phyloP scores from a whole-genome alignment of 1,139 yeast genomes.

The Scheffersomyces stambukii region DNA sequence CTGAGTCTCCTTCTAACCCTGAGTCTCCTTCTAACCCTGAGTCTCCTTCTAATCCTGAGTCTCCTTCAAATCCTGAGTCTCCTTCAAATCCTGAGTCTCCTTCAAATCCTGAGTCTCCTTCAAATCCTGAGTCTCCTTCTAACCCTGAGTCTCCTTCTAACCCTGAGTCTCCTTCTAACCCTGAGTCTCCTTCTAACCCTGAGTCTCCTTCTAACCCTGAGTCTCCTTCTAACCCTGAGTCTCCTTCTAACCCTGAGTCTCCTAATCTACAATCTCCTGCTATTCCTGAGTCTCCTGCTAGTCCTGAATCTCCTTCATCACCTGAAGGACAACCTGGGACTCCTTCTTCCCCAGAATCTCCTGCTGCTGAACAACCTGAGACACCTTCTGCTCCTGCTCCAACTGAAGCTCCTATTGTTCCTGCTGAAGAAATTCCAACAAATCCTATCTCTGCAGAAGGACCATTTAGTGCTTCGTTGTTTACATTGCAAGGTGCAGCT shows the following conservation, averaged over 20 bases:
- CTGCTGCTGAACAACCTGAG: constrained; percentile 4
- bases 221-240: no score
- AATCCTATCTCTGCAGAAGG: constrained; percentile 4
- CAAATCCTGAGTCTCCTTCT: not conserved
- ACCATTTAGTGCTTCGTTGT: constrained; percentile 3
- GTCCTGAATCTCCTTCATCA: constrained; percentile 1
- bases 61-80: constrained; percentile 1
- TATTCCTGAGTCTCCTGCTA: constrained; percentile 1
- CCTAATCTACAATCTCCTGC: no score
- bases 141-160: no score
- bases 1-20: constrained; percentile 13
- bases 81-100: constrained; percentile 1
- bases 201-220: no score
- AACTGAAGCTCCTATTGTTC: constrained; percentile 5
- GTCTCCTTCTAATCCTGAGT: constrained; percentile 20
- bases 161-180: no score
- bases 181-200: no score
- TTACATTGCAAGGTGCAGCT: constrained; percentile 3
- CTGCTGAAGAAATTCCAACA: constrained; percentile 1
- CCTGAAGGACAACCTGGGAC: constrained; percentile 1
- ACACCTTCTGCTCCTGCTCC: constrained; percentile 4
- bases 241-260: no score
- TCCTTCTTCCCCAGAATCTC: constrained; percentile 1
- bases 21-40: constrained; percentile 21
- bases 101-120: not conserved